phyloP scores from a whole-genome alignment of 2,329 filamentous ascomycete species.

The Geosmithia morbida region DNA sequence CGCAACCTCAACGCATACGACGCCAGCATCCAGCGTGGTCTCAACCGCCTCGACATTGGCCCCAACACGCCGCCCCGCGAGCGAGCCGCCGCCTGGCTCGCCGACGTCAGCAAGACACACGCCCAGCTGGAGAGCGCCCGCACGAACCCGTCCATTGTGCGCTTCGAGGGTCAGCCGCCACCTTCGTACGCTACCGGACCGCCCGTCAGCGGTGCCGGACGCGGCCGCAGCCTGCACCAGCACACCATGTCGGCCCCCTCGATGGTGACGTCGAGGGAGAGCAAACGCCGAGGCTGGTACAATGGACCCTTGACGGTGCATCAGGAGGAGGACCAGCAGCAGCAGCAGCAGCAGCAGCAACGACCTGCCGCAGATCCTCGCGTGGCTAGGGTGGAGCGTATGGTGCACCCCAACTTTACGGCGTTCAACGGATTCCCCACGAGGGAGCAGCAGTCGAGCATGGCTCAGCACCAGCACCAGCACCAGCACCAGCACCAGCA shows the following conservation, averaged over 20 bases:
- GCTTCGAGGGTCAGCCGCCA: conserved; percentile 35
- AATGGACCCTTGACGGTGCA: conserved; percentile 32
- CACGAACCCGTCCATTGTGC: conserved; percentile 29
- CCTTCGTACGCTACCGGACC: conserved; percentile 11
- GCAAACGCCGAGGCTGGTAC: conserved; percentile 61
- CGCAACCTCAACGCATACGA: conserved; percentile 47
- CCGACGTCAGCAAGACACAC: conserved; percentile 38
- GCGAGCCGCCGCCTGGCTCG: conserved; percentile 39
- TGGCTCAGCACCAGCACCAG: conserved; percentile 8
- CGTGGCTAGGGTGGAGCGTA: conserved; percentile 35
- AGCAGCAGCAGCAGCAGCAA: conserved; percentile 1
- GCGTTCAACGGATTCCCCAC: conserved; percentile 36
- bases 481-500: conserved; percentile 9
- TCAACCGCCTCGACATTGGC: conserved; percentile 53
- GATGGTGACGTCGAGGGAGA: conserved; percentile 39
- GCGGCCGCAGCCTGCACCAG: conserved; percentile 27
- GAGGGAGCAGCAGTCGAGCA: conserved; percentile 10
- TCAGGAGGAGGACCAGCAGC: conserved; percentile 15
- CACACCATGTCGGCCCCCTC: conserved; percentile 47
- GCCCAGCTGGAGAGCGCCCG: conserved; percentile 38
- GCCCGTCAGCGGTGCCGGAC: conserved; percentile 13
- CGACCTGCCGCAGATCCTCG: conserved; percentile 14
- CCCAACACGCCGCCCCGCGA: conserved; percentile 34
- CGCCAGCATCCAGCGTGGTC: conserved; percentile 47
- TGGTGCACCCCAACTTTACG: conserved; percentile 41